Percentiles rank a stretch among this genome's conserved stretches.
Conservation (phyloP, 1,284 basidiomycete genomes). For the Boletellus sp. region DNA sequence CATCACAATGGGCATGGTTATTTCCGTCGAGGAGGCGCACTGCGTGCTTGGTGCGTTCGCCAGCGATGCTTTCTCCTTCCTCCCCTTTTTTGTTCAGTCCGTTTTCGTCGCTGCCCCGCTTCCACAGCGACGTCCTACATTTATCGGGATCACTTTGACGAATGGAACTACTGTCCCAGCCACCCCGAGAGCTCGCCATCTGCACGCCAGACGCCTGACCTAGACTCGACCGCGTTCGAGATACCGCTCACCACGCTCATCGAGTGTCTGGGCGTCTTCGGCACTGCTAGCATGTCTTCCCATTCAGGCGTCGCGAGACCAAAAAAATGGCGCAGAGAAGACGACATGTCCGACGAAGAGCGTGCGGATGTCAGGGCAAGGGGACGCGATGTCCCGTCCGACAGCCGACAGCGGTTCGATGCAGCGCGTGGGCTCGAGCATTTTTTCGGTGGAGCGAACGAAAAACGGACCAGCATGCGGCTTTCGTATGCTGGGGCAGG, state of each 20-base stretch:
- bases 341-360: slow-evolving; percentile 47
- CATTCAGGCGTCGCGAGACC: slow-evolving; percentile 29
- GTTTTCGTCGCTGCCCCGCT: neutral
- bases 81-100: neutral
- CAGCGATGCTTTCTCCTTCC: slow-evolving; percentile 4
- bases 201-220: slow-evolving; percentile 11
- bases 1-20: slow-evolving; percentile 75
- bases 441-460: slow-evolving; percentile 46
- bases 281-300: slow-evolving; percentile 55
- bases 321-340: slow-evolving; percentile 50
- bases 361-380: slow-evolving; percentile 17
- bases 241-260: slow-evolving; percentile 79
- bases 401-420: slow-evolving; percentile 11
- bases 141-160: slow-evolving; percentile 73
- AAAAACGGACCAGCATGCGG: slow-evolving; percentile 78
- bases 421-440: slow-evolving; percentile 42
- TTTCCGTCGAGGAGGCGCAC: slow-evolving; percentile 84
- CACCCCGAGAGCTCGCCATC: slow-evolving; percentile 20
- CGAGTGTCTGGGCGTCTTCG: slow-evolving; percentile 90
- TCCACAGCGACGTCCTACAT: slow-evolving; percentile 80
- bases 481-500: slow-evolving; percentile 81
- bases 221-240: slow-evolving; percentile 59
- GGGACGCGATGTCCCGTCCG: slow-evolving; percentile 13
- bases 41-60: slow-evolving; percentile 63
- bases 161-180: slow-evolving; percentile 40